Percentiles rank a stretch among this genome's conserved stretches.
These are phyloP conservation scores for Phytophthora colocasiae DNA, from an alignment of 352 stramenopile species.

Conservation along the genomic window DNA sequence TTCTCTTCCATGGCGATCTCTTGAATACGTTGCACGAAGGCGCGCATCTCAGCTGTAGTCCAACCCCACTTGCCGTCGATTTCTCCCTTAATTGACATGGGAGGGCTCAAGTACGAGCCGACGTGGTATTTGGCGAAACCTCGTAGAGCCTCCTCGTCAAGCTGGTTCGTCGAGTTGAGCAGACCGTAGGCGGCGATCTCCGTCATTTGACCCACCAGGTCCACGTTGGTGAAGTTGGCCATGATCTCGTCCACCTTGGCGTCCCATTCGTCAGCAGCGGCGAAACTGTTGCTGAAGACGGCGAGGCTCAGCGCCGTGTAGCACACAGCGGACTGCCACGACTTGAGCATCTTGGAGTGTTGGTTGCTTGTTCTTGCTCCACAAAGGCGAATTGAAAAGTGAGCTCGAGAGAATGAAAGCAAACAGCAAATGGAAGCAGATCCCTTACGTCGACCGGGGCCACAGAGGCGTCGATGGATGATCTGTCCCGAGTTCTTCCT, in stretches of 20 bases:
- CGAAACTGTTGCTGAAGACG: constrained; percentile 12
- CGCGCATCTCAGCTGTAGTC: constrained; percentile 62
- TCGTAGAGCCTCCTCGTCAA: constrained; percentile 60
- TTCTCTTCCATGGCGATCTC: constrained; percentile 70
- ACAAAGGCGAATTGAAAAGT: constrained; percentile 32
- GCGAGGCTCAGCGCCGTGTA: constrained; percentile 21
- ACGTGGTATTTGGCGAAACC: constrained; percentile 74
- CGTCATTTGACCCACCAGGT: constrained; percentile 87
- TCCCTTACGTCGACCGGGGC: too few species aligned
- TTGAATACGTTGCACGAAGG: constrained; percentile 73
- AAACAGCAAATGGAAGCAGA: too few species aligned
- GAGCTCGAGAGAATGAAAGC: constrained; percentile 18
- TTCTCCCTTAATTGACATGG: constrained; percentile 12
- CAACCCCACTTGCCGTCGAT: constrained; percentile 40
- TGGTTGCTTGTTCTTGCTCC: constrained; percentile 16
- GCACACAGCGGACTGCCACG: constrained; percentile 24
- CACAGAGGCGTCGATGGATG: too few species aligned
- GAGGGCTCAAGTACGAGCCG: constrained; percentile 86
- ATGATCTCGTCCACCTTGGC: constrained; percentile 32
- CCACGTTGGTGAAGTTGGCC: constrained; percentile 25
- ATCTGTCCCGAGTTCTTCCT: too few species aligned
- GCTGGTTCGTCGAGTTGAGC: constrained; percentile 54
- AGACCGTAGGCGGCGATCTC: constrained; percentile 84
- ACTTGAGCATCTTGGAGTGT: constrained; percentile 34
- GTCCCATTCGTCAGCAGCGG: constrained; percentile 30